These are phyloP conservation scores for Brasenia schreberi DNA, from an alignment of 164 flowering plant genomes.

Conservation along the genomic window DNA sequence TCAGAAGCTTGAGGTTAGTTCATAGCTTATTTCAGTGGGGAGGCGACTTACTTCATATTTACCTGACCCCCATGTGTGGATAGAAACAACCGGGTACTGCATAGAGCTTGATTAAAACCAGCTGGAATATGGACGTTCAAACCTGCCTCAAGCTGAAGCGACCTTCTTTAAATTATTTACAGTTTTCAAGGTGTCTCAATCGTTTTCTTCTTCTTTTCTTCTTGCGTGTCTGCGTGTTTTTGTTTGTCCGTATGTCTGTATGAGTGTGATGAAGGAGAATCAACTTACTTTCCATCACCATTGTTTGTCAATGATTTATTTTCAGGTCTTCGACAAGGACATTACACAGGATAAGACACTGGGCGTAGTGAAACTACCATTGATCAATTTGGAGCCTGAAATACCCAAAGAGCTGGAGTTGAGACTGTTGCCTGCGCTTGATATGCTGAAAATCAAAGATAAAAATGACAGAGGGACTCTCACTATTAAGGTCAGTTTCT, in stretches of 20 bases:
- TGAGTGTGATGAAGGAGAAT: not conserved
- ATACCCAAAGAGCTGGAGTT: constrained; percentile 43
- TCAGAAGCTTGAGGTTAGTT: no score
- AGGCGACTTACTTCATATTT: no score
- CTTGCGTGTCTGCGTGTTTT: not conserved
- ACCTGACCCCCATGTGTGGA: no score
- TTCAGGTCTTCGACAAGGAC: constrained; percentile 84
- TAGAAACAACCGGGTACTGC: no score
- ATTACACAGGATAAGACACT: constrained; percentile 74
- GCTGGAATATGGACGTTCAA: no score
- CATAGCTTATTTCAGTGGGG: no score
- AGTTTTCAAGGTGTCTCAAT: no score
- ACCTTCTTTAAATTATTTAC: no score
- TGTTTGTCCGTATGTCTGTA: not conserved
- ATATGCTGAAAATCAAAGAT: constrained; percentile 79
- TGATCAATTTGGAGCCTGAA: constrained; percentile 52
- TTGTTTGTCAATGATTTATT: not conserved
- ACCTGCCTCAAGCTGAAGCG: no score
- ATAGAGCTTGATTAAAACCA: no score
- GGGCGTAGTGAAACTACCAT: constrained; percentile 60
- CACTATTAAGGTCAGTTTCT: constrained; percentile 44
- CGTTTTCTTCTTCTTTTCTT: not conserved
- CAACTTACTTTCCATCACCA: not conserved
- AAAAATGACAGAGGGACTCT: constrained; percentile 89
- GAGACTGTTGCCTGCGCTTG: constrained; percentile 65